Evolutionary conservation across 2,329 filamentous ascomycete species (phyloP).

Genomic region (Grosmannia huntii): DNA sequence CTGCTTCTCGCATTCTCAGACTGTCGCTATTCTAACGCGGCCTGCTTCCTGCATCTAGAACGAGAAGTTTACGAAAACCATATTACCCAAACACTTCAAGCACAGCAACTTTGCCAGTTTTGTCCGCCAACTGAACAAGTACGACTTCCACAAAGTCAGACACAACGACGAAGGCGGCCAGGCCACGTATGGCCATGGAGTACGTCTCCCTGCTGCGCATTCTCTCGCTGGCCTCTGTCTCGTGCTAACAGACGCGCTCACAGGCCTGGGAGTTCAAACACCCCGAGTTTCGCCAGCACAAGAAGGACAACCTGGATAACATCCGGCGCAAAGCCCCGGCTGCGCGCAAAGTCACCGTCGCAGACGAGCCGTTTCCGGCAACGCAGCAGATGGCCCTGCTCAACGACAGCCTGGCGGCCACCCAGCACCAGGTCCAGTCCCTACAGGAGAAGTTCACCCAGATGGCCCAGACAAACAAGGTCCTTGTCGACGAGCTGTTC

Average conservation of each 20-base stretch:
- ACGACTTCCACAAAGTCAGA: slow-evolving; percentile 96
- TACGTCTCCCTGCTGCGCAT: slow-evolving; percentile 23
- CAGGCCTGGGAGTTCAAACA: slow-evolving; percentile 96
- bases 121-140: slow-evolving; percentile 90
- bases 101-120: slow-evolving; percentile 98
- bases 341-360: slow-evolving; percentile 53
- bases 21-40: not conserved
- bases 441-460: slow-evolving; percentile 78
- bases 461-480: slow-evolving; percentile 49
- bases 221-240: slow-evolving; percentile 9
- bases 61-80: slow-evolving; percentile 95
- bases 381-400: slow-evolving; percentile 82
- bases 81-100: slow-evolving; percentile 97
- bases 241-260: not conserved
- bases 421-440: slow-evolving; percentile 82
- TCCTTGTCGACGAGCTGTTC: slow-evolving; percentile 49
- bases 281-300: slow-evolving; percentile 88
- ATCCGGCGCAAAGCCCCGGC: slow-evolving; percentile 92
- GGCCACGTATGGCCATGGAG: slow-evolving; percentile 69
- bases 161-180: slow-evolving; percentile 77
- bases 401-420: slow-evolving; percentile 77
- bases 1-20: slow-evolving; percentile 8
- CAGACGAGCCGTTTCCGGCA: slow-evolving; percentile 62
- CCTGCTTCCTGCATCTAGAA: slow-evolving; percentile 44
- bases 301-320: slow-evolving; percentile 92